These are phyloP conservation scores for Magnusiomyces sp. DNA, from an alignment of 1,139 yeast species.

Conservation along the genomic window DNA sequence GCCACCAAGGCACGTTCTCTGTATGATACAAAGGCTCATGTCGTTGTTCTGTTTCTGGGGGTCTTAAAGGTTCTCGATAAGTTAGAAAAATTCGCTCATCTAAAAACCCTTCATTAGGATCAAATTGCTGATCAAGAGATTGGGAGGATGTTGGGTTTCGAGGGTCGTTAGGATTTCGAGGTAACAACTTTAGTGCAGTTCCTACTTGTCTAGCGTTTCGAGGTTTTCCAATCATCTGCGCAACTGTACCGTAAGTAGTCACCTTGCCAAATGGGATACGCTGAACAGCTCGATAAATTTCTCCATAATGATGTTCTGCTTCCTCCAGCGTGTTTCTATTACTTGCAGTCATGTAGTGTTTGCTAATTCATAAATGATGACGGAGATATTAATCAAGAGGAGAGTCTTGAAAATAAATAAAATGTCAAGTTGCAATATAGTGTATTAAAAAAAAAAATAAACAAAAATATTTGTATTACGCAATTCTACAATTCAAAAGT, in stretches of 20 bases:
- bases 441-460: too few relatives aligned
- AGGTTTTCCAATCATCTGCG: conserved; percentile 53
- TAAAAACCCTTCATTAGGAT: conserved; percentile 3
- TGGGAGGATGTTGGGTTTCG: background rate
- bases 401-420: too few relatives aligned
- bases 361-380: too few relatives aligned
- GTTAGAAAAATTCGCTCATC: conserved; percentile 4
- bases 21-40: conserved; percentile 24
- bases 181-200: conserved; percentile 49
- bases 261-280: conserved; percentile 58
- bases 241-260: conserved; percentile 63
- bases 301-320: conserved; percentile 48
- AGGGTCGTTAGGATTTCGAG: conserved; percentile 22
- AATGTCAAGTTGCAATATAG: too few relatives aligned
- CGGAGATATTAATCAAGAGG: too few relatives aligned
- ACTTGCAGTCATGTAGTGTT: too few relatives aligned
- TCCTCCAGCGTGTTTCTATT: conserved; percentile 33
- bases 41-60: background rate
- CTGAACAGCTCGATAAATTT: conserved; percentile 49
- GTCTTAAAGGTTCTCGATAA: background rate
- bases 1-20: conserved; percentile 67
- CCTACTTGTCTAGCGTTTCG: conserved; percentile 70
- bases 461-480: too few relatives aligned
- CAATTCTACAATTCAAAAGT: too few relatives aligned
- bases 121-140: background rate